phyloP scores from a whole-genome alignment of 768 basidiomycete species.

The Boletus reticulatus region DNA sequence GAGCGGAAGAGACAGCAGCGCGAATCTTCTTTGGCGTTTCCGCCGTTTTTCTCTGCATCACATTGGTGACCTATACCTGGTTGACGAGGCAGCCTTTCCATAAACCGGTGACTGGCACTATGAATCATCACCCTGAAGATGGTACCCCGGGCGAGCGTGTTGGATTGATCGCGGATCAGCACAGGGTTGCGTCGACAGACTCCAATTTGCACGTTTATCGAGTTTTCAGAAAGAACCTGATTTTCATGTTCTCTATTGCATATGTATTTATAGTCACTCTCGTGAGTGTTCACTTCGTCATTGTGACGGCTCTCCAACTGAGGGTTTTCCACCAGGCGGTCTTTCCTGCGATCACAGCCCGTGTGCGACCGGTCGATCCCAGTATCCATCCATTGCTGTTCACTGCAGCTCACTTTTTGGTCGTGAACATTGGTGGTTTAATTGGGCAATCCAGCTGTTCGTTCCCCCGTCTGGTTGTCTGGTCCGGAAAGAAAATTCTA shows the following conservation, averaged over 20 bases:
- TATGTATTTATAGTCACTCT: not conserved
- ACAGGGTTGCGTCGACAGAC: not conserved
- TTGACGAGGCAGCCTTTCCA: not conserved
- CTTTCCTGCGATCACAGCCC: not conserved
- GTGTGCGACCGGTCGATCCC: not conserved
- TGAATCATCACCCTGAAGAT: not conserved
- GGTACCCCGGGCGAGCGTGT: not conserved
- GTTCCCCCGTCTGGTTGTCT: constrained; percentile 72
- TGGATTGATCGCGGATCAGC: not conserved
- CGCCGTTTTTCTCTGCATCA: not conserved
- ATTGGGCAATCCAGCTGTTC: constrained; percentile 66
- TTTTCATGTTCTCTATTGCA: not conserved
- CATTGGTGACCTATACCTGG: not conserved
- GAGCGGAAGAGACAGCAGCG: not conserved
- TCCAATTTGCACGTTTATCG: not conserved
- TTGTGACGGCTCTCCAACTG: not conserved
- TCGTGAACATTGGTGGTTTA: constrained; percentile 72
- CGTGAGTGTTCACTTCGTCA: not conserved
- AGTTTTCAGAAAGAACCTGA: not conserved
- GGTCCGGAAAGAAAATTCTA: not conserved
- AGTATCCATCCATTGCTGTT: constrained; percentile 2
- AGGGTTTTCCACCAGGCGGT: not conserved
- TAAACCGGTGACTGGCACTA: not conserved
- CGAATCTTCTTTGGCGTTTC: not conserved
- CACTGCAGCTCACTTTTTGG: constrained; percentile 63